These are phyloP conservation scores for Podospora sp. DNA, from an alignment of 495 filamentous ascomycete genomes.

Conservation along the genomic window DNA sequence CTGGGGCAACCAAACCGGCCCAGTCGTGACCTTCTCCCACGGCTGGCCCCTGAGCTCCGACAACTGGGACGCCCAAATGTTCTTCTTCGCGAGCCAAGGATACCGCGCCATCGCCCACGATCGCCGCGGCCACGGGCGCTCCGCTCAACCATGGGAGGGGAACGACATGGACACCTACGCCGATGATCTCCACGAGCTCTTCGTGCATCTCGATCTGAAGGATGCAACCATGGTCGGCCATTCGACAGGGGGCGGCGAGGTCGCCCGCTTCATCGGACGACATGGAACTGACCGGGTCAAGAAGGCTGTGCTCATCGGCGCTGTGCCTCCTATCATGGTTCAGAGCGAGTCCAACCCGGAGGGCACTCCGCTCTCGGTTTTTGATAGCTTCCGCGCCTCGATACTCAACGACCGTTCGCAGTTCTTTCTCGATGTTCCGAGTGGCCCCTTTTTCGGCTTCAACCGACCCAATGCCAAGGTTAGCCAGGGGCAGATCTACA, in stretches of 20 bases:
- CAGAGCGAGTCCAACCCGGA: slow-evolving; percentile 38
- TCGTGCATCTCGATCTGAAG: slow-evolving; percentile 38
- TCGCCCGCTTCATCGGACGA: slow-evolving; percentile 39
- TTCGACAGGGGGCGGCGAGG: slow-evolving; percentile 48
- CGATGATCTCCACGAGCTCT: slow-evolving; percentile 43
- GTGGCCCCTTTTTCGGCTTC: slow-evolving; percentile 48
- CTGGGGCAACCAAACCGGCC: slow-evolving; percentile 40
- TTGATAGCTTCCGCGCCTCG: slow-evolving; percentile 42
- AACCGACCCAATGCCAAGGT: slow-evolving; percentile 41
- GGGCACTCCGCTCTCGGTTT: slow-evolving; percentile 38
- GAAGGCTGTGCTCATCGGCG: slow-evolving; percentile 44
- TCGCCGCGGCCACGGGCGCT: slow-evolving; percentile 48
- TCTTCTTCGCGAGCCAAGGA: slow-evolving; percentile 42
- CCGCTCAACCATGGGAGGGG: slow-evolving; percentile 44
- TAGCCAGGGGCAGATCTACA: slow-evolving; percentile 44
- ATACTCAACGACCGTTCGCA: slow-evolving; percentile 44
- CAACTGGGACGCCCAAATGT: slow-evolving; percentile 48
- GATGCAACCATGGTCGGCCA: slow-evolving; percentile 45
- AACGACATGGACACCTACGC: slow-evolving; percentile 45
- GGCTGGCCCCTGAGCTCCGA: slow-evolving; percentile 49
- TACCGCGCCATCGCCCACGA: slow-evolving; percentile 49
- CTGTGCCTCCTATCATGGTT: slow-evolving; percentile 43
- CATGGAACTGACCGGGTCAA: slow-evolving; percentile 39
- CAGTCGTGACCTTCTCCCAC: slow-evolving; percentile 41
- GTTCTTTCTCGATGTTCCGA: slow-evolving; percentile 47